Conservation (phyloP, 805 yeast genomes). For the Yueomyces sp. region DNA sequence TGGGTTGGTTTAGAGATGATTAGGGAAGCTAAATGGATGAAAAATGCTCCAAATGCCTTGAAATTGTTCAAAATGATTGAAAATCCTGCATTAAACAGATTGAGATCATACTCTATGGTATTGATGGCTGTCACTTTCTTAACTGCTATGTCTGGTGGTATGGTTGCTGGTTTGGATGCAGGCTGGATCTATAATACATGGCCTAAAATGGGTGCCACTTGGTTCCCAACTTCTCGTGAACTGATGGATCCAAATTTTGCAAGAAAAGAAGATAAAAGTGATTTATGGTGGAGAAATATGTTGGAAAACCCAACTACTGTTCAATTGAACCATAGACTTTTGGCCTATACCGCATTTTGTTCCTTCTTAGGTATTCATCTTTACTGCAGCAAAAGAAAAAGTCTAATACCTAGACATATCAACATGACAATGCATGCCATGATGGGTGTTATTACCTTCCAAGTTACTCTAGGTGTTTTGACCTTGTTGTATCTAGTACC, state of each 20-base stretch:
- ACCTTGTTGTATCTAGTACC: constrained; percentile 87
- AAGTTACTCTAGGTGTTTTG: constrained; percentile 74
- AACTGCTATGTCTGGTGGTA: constrained; percentile 95
- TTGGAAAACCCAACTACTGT: constrained; percentile 95
- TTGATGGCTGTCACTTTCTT: constrained; percentile 60
- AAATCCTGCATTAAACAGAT: constrained; percentile 42
- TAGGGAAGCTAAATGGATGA: constrained; percentile 56
- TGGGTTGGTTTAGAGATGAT: constrained; percentile 82
- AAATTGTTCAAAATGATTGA: constrained; percentile 44
- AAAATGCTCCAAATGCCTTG: constrained; percentile 46
- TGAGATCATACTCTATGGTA: constrained; percentile 42
- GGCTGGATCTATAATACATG: constrained; percentile 91
- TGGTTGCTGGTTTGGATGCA: constrained; percentile 97
- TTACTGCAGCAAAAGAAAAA: constrained; percentile 45
- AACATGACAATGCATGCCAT: constrained; percentile 45
- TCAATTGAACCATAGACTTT: constrained; percentile 76
- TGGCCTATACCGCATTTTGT: constrained; percentile 72
- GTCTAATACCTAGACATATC: constrained; percentile 42
- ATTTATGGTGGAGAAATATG: constrained; percentile 81
- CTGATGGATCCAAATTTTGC: constrained; percentile 64
- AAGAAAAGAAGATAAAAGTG: constrained; percentile 52
- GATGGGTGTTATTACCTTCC: constrained; percentile 75
- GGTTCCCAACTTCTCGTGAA: constrained; percentile 65
- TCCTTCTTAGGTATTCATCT: constrained; percentile 59
- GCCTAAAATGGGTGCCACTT: constrained; percentile 90